Conservation (phyloP, 805 yeast genomes). For the Ogataea methanolica region DNA sequence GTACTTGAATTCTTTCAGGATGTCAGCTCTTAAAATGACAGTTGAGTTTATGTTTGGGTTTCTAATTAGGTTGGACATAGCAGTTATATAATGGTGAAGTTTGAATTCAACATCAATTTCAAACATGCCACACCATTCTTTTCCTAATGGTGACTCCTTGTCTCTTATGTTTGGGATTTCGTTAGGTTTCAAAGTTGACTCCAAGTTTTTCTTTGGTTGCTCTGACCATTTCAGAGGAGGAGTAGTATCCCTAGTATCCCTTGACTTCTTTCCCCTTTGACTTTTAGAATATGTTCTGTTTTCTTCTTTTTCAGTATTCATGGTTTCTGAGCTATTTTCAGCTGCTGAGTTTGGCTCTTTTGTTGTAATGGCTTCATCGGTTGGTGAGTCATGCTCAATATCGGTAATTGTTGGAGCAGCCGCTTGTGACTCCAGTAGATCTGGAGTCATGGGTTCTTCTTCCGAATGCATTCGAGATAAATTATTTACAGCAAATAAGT, state of each 20-base stretch:
- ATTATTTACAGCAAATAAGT: too few relatives aligned
- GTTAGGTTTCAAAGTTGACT: slow-evolving; percentile 21
- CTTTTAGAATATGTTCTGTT: not conserved
- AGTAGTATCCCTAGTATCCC: not conserved
- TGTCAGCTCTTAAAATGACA: slow-evolving; percentile 84
- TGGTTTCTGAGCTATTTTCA: too few relatives aligned
- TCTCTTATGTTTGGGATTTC: slow-evolving; percentile 37
- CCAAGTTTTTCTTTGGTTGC: slow-evolving; percentile 12
- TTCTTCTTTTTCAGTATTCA: not conserved
- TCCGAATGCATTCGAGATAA: too few relatives aligned
- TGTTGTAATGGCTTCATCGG: not conserved
- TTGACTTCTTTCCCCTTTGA: not conserved
- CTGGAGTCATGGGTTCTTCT: not conserved
- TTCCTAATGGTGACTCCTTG: slow-evolving; percentile 45
- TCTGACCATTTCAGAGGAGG: slow-evolving; percentile 3
- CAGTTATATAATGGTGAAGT: slow-evolving; percentile 57
- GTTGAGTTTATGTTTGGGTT: slow-evolving; percentile 92
- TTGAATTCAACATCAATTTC: slow-evolving; percentile 44
- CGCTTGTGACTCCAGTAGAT: not conserved
- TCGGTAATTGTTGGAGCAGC: not conserved
- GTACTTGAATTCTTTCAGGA: slow-evolving; percentile 48
- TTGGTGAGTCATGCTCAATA: not conserved
- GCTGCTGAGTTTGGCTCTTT: not conserved
- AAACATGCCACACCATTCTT: slow-evolving; percentile 60
- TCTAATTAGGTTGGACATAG: slow-evolving; percentile 72